A percentile compares a stretch with the other conserved stretches of the same genome.
Conservation (phyloP, 805 yeast genomes). For the Nakazawaea pomicola region DNA sequence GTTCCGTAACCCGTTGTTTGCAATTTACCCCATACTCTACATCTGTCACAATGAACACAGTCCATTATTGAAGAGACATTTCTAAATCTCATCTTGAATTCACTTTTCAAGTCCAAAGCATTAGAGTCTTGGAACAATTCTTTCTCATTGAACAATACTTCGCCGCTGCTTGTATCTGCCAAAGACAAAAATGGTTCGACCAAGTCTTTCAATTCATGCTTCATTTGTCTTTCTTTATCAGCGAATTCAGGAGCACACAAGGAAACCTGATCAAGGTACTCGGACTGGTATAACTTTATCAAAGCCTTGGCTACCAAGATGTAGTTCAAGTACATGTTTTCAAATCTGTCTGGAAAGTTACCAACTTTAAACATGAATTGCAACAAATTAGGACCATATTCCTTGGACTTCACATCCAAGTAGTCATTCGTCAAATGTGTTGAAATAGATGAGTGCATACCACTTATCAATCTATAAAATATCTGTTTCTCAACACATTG, state of each 20-base stretch:
- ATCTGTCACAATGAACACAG: conserved; percentile 97
- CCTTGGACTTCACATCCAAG: conserved; percentile 61
- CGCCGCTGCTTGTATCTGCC: conserved; percentile 15
- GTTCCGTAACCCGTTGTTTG: conserved; percentile 98
- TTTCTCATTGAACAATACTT: conserved; percentile 38
- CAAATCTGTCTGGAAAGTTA: conserved; percentile 77
- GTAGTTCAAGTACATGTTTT: conserved; percentile 89
- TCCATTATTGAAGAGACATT: conserved; percentile 94
- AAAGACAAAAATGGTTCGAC: conserved; percentile 23
- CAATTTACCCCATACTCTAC: conserved; percentile 96
- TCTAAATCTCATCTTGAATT: conserved; percentile 78
- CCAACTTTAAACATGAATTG: conserved; percentile 90
- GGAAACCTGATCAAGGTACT: conserved; percentile 22
- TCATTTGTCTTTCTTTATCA: conserved; percentile 23
- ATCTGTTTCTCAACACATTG: conserved; percentile 83
- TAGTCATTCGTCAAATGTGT: conserved; percentile 88
- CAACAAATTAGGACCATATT: conserved; percentile 79
- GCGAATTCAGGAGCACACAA: conserved; percentile 23
- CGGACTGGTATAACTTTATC: conserved; percentile 42
- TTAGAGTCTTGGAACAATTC: conserved; percentile 40
- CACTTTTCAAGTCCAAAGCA: conserved; percentile 64
- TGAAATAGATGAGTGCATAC: conserved; percentile 93
- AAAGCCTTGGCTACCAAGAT: conserved; percentile 82
- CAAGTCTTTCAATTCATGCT: conserved; percentile 27
- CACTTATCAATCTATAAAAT: conserved; percentile 82